Conservation (phyloP, 371 early-diverging fungal species). For the Saksenaea oblongispora region DNA sequence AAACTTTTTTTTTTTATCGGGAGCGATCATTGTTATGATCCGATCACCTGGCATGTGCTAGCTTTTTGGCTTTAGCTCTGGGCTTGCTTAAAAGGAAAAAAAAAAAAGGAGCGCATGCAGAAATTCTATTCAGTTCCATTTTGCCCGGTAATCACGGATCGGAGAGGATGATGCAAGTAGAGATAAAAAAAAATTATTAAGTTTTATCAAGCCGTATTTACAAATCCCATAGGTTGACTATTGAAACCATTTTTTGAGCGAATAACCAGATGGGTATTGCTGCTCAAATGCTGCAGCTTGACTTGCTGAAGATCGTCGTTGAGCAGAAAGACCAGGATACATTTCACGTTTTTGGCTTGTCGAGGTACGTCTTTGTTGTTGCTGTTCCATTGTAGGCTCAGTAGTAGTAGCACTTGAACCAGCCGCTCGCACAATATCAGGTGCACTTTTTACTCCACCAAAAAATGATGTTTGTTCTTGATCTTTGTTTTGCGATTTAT, state of each 20-base stretch:
- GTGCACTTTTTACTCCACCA: not conserved
- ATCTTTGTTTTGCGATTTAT: not conserved
- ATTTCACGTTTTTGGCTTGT: not conserved
- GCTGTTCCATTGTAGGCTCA: not conserved
- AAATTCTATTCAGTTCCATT: not conserved
- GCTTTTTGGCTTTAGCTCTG: not conserved
- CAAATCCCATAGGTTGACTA: not conserved
- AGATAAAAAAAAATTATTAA: not conserved
- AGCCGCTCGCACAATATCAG: not conserved
- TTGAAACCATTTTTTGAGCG: not conserved
- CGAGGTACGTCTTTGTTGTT: not conserved
- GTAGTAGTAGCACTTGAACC: not conserved
- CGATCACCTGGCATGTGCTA: not conserved
- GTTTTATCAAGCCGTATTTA: not conserved
- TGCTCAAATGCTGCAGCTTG: not conserved
- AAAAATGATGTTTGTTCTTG: not conserved
- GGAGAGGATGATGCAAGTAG: not conserved
- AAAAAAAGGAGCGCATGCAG: not conserved
- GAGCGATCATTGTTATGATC: not conserved
- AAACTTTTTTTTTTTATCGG: not conserved
- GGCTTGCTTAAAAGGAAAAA: not conserved
- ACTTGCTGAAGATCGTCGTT: constrained; percentile 1
- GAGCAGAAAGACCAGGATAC: not conserved
- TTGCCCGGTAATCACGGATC: too few species aligned
- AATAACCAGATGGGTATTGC: not conserved